Conservation (phyloP, 164 flowering plant genomes). For the Vitis labrusca region DNA sequence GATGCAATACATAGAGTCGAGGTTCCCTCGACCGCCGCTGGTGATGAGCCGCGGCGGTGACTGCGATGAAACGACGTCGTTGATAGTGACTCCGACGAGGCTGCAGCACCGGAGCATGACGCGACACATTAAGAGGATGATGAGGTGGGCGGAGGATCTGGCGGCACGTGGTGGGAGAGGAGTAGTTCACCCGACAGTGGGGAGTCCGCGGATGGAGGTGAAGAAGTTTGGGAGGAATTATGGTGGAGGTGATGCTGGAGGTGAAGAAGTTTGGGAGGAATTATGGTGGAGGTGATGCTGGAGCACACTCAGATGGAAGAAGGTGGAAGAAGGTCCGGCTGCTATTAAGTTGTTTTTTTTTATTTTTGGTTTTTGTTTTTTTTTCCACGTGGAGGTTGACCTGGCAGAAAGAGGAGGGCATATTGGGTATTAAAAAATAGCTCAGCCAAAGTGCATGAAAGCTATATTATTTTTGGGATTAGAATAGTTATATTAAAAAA, state of each 20-base stretch:
- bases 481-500: too few relatives aligned
- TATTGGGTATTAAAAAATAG: too few relatives aligned
- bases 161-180: conserved; percentile 38
- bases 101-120: conserved; percentile 65
- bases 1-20: too few relatives aligned
- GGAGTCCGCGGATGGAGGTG: conserved; percentile 70
- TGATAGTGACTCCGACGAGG: conserved; percentile 38
- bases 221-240: conserved; percentile 59
- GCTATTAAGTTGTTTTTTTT: too few relatives aligned
- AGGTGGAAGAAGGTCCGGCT: conserved; percentile 56
- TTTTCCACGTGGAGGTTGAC: too few relatives aligned
- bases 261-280: too few relatives aligned
- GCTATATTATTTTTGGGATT: too few relatives aligned
- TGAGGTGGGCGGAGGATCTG: conserved; percentile 69
- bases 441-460: too few relatives aligned
- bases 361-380: too few relatives aligned
- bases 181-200: conserved; percentile 47
- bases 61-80: conserved; percentile 27
- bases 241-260: background rate
- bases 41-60: background rate
- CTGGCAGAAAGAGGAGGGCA: too few relatives aligned
- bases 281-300: conserved; percentile 60
- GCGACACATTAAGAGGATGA: conserved; percentile 60
- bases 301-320: conserved; percentile 60
- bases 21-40: too few relatives aligned